Evolutionary conservation across 2,329 filamentous ascomycete species (phyloP).

Genomic region (Parastagonospora nodorum): DNA sequence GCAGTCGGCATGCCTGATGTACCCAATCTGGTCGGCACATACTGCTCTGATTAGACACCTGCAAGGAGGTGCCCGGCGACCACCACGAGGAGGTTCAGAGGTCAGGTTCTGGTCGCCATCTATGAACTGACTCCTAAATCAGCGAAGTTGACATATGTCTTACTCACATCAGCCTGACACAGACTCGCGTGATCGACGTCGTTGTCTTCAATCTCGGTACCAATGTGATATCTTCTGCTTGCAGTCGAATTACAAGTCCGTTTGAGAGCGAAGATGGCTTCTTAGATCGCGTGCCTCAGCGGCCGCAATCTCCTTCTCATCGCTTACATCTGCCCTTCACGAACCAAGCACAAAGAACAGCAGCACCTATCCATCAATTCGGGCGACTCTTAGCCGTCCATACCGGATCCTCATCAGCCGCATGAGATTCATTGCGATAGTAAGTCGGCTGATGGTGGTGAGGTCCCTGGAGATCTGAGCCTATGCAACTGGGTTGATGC

Average conservation of each 20-base stretch:
- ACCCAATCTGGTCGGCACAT: not conserved
- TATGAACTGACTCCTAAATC: not conserved
- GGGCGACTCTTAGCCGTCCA: constrained; percentile 13
- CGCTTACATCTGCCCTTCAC: constrained; percentile 1
- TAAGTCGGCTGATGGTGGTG: constrained; percentile 6
- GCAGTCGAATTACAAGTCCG: constrained; percentile 7
- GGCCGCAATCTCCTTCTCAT: not conserved
- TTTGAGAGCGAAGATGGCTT: constrained; percentile 2
- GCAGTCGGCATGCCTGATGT: not conserved
- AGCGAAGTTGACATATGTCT: not conserved
- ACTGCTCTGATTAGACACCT: not conserved
- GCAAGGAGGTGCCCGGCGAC: not conserved
- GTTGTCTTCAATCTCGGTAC: constrained; percentile 4
- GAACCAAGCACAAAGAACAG: not conserved
- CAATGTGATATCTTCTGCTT: constrained; percentile 13
- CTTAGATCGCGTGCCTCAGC: constrained; percentile 3
- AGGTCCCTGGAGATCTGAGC: constrained; percentile 13
- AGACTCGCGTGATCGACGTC: constrained; percentile 3
- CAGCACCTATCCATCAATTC: constrained; percentile 4
- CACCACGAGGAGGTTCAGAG: not conserved
- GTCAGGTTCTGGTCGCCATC: not conserved
- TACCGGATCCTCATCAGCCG: not conserved
- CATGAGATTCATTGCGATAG: not conserved
- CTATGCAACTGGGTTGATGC: constrained; percentile 9
- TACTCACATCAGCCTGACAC: not conserved